Percentiles rank a stretch among this genome's conserved stretches.
Conservation (phyloP, 1,284 basidiomycete species). For the Neotropicomus parvogracilis region DNA sequence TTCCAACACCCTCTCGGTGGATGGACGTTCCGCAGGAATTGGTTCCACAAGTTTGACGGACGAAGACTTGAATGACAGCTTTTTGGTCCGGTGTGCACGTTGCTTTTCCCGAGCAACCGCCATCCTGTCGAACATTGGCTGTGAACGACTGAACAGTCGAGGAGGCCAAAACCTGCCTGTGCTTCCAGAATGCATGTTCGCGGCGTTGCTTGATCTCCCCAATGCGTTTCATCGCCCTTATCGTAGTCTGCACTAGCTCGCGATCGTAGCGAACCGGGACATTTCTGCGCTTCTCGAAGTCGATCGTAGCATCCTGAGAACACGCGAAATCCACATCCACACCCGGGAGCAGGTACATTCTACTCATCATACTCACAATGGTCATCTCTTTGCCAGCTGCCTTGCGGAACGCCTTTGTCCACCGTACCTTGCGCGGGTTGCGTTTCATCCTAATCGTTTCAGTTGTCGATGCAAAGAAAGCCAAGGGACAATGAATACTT, state of each 20-base stretch:
- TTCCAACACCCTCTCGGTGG: slow-evolving; percentile 56
- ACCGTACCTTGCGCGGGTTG: slow-evolving; percentile 97
- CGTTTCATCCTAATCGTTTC: slow-evolving; percentile 85
- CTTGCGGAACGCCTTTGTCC: slow-evolving; percentile 99
- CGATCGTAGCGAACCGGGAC: slow-evolving; percentile 98
- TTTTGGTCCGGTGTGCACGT: slow-evolving; percentile 64
- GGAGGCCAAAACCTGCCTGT: slow-evolving; percentile 53
- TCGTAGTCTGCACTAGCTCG: slow-evolving; percentile 89
- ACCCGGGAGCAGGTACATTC: not conserved
- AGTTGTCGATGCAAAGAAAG: slow-evolving; percentile 1
- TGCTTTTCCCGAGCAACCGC: slow-evolving; percentile 70
- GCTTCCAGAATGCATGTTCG: slow-evolving; percentile 97
- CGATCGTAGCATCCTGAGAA: slow-evolving; percentile 90
- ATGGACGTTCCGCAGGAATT: slow-evolving; percentile 42
- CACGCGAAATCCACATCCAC: not conserved
- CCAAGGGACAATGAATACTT: slow-evolving; percentile 15
- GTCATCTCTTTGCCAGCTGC: slow-evolving; percentile 99
- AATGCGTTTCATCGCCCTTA: slow-evolving; percentile 95
- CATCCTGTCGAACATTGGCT: slow-evolving; percentile 56
- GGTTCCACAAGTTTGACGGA: slow-evolving; percentile 75
- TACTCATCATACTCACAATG: slow-evolving; percentile 59
- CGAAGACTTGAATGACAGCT: slow-evolving; percentile 52
- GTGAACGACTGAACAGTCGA: slow-evolving; percentile 2
- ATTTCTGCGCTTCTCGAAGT: slow-evolving; percentile 99
- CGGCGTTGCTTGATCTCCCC: slow-evolving; percentile 89